Conservation (phyloP, 2,329 filamentous ascomycete genomes). For the Pseudogymnoascus sp. region DNA sequence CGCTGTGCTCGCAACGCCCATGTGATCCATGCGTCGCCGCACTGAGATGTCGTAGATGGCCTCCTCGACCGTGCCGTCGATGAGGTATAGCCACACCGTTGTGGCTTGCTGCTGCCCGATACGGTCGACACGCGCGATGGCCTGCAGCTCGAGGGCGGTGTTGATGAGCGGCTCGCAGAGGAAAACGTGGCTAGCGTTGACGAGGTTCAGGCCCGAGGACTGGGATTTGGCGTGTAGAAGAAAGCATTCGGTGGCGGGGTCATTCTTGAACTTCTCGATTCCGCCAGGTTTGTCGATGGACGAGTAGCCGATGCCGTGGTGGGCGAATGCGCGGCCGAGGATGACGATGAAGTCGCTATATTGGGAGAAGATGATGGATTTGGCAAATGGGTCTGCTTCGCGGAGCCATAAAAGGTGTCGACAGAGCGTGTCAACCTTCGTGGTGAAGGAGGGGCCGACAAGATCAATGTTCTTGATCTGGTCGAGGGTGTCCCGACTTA, state of each 20-base stretch:
- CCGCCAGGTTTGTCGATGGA: conserved; percentile 62
- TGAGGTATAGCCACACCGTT: conserved; percentile 89
- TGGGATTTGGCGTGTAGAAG: conserved; percentile 83
- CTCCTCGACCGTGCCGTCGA: conserved; percentile 86
- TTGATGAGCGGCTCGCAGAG: conserved; percentile 91
- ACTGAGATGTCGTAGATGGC: conserved; percentile 85
- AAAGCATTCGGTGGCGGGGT: conserved; percentile 70
- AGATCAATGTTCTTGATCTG: conserved; percentile 80
- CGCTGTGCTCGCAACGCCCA: conserved; percentile 38
- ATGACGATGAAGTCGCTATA: conserved; percentile 74
- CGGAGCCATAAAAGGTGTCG: conserved; percentile 82
- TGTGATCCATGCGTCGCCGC: conserved; percentile 66
- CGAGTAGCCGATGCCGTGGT: conserved; percentile 64
- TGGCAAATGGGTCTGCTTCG: conserved; percentile 73
- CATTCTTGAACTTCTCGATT: conserved; percentile 66
- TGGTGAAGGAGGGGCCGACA: conserved; percentile 65
- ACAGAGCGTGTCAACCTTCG: conserved; percentile 77
- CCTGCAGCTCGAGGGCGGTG: conserved; percentile 86
- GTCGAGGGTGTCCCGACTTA: conserved; percentile 60
- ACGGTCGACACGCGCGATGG: conserved; percentile 87
- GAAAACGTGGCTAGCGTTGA: conserved; percentile 90
- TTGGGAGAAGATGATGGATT: conserved; percentile 92
- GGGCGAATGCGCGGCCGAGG: conserved; percentile 58
- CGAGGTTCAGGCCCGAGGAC: conserved; percentile 79
- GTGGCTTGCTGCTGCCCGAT: conserved; percentile 86